Evolutionary conservation across 805 yeast genomes (phyloP).

Genomic region (Candida insectalens): DNA sequence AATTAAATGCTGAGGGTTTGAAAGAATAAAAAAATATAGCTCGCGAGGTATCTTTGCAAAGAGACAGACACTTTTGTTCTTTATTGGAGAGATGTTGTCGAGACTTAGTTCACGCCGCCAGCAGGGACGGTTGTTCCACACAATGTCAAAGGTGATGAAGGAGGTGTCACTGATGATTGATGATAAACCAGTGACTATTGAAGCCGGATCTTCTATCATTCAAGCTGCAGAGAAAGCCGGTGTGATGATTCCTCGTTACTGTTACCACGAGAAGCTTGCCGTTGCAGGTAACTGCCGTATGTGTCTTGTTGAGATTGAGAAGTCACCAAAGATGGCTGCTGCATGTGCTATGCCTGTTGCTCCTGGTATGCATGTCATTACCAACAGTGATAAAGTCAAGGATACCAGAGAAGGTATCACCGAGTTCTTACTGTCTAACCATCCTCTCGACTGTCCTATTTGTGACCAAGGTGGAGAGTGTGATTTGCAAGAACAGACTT

Average conservation of each 20-base stretch:
- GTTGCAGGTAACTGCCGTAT: constrained; percentile 90
- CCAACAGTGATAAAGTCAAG: constrained; percentile 67
- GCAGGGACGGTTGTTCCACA: constrained; percentile 2
- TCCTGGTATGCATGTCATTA: constrained; percentile 79
- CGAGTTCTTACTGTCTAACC: constrained; percentile 80
- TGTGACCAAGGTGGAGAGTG: constrained; percentile 96
- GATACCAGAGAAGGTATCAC: constrained; percentile 87
- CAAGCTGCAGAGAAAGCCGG: constrained; percentile 93
- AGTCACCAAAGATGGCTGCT: constrained; percentile 83
- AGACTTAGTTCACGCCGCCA: no score
- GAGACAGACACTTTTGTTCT: no score
- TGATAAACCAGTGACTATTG: constrained; percentile 67
- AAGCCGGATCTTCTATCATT: constrained; percentile 79
- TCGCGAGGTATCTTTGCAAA: no score
- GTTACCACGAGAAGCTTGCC: constrained; percentile 85
- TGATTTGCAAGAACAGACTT: constrained; percentile 81
- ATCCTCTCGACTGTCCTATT: constrained; percentile 86
- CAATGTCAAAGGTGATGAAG: constrained; percentile 5
- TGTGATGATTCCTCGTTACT: constrained; percentile 77
- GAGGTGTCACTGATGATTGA: constrained; percentile 40
- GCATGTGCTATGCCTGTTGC: constrained; percentile 91
- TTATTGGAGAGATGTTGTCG: no score
- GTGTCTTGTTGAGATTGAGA: constrained; percentile 86
- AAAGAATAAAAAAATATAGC: no score
- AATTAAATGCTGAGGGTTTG: no score